Base-by-base conservation (phyloP, 1,139 yeast species). In the Ogataea hybrid region DNA sequence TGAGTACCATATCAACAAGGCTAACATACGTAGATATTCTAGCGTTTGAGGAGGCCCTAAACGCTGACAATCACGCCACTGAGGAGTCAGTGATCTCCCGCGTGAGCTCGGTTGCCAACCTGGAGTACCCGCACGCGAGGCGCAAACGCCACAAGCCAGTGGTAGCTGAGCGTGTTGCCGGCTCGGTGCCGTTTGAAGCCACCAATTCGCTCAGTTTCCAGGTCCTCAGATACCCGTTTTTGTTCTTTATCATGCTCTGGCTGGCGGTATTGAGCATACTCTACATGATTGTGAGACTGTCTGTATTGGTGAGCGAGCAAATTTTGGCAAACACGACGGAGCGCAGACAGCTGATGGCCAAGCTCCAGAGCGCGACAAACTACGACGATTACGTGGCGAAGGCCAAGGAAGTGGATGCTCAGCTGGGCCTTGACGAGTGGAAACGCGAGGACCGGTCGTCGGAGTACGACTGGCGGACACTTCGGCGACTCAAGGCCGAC, bases 281-380 rank as follows among this genome's bases (percentile, higher is more conserved):
- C 2, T 84, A 84, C 59, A 63, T 76, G 4, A 33, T 70, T 1
- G 72, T 84, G 1, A 64, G 95, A 42, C 59, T 79, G 5, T 78
- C 79, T 53, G 88, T 84, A 29, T 79, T 86, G 0, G 58, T 80
- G 4, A 79, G 76, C 60, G 95, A 84, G 57, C 71, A 75, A 46
- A 58, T 70, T 1, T 64, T 76, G 45, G 70, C 79, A 3, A 77
- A 86, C 84, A 70, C 74, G 1, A 89, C 89, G 2, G 66, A 71
- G 45, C 69, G 87, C 28, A 70, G 71, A 42, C 56, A 50, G 23
- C 62, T 84, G 22, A 62, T 88, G 9, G 69, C 70, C 31, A 64
- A 67, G 15, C 64, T 85, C 43, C n/a, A n/a, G n/a, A n/a, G n/a
- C n/a, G n/a, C n/a, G n/a, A n/a, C n/a, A n/a, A n/a, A n/a, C n/a